Evolutionary conservation across 1,139 yeast genomes (phyloP).

Genomic region (Nakaseomyces nivariensis): DNA sequence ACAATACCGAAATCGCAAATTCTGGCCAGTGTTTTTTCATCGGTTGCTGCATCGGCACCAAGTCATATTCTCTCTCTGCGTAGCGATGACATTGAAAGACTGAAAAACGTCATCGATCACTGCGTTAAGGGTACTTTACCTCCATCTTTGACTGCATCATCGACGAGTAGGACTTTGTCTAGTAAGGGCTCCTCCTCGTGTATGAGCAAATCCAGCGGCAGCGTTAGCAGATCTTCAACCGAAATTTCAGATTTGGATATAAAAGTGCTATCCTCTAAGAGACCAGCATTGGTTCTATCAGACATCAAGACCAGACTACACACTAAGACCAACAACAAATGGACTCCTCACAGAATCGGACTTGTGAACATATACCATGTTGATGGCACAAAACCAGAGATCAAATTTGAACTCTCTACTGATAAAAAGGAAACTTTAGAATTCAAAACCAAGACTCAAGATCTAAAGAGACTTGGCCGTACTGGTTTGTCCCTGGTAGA

Average conservation of each 20-base stretch:
- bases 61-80: conserved; percentile 17
- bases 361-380: conserved; percentile 15
- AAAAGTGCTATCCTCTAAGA: conserved; percentile 4
- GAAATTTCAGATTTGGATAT: conserved; percentile 9
- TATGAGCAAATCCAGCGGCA: conserved; percentile 6
- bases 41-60: neutral
- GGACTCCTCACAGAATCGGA: conserved; percentile 14
- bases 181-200: conserved; percentile 12
- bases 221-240: conserved; percentile 13
- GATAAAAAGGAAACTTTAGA: conserved; percentile 1
- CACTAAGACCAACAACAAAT: conserved; percentile 9
- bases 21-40: conserved; percentile 9
- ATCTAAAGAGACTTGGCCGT: conserved; percentile 20
- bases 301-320: conserved; percentile 15
- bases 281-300: conserved; percentile 12
- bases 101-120: conserved; percentile 16
- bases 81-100: conserved; percentile 14
- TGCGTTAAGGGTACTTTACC: conserved; percentile 15
- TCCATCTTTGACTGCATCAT: conserved; percentile 10
- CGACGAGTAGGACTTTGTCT: conserved; percentile 13
- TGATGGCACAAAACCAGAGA: conserved; percentile 14
- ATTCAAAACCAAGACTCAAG: conserved; percentile 5
- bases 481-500: conserved; percentile 20
- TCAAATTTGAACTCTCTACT: conserved; percentile 13
- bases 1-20: conserved; percentile 15